These are phyloP conservation scores for Closterium sp. DNA, from an alignment of 139 green algal genomes.

Conservation along the genomic window DNA sequence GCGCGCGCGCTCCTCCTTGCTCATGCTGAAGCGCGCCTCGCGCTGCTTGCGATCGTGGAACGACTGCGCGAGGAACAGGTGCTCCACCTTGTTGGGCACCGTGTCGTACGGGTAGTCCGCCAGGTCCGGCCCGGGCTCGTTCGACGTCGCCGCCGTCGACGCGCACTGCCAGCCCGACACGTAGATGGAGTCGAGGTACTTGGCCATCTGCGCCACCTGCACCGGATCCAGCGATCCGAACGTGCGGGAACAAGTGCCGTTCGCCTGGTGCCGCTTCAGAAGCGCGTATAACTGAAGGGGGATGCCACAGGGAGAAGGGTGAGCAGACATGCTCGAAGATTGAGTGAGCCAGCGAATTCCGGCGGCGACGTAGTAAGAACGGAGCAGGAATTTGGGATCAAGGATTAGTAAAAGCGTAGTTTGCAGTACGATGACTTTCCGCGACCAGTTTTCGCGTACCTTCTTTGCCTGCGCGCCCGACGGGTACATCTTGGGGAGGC, in stretches of 20 bases:
- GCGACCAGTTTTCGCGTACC: conserved; percentile 1
- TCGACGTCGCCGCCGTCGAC: conserved; percentile 38
- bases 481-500: conserved; percentile 25
- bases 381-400: no score
- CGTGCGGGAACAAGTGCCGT: conserved; percentile 34
- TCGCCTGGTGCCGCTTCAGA: conserved; percentile 42
- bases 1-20: conserved; percentile 38
- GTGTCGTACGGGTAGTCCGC: conserved; percentile 50
- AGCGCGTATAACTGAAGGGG: conserved; percentile 32
- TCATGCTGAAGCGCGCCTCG: conserved; percentile 36
- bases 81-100: conserved; percentile 52
- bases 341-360: no score
- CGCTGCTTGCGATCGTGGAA: conserved; percentile 7
- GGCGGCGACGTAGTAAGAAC: no score
- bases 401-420: no score
- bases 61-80: conserved; percentile 47
- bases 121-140: conserved; percentile 48
- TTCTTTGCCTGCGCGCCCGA: conserved; percentile 49
- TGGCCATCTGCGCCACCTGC: conserved; percentile 53
- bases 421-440: no score
- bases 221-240: conserved; percentile 47
- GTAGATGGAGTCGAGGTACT: conserved; percentile 85
- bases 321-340: no score
- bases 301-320: no score
- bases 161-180: conserved; percentile 79